Percentiles rank a stretch among this genome's conserved stretches.
phyloP scores from a whole-genome alignment of 2,329 filamentous ascomycete genomes.

The Diaporthe vaccinii region DNA sequence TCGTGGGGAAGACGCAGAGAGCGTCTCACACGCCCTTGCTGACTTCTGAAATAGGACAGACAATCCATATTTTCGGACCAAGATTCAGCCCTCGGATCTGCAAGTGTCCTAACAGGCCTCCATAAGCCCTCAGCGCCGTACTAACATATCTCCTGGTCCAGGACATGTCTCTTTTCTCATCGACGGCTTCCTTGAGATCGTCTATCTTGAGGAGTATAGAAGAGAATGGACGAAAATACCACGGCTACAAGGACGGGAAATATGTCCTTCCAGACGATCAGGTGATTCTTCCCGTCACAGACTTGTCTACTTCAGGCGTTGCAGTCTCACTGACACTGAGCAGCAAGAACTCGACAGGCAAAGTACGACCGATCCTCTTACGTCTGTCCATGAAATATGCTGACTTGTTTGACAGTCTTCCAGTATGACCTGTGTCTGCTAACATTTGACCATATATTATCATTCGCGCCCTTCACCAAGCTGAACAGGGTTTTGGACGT shows the following conservation, averaged over 20 bases:
- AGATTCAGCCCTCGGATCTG: conserved; percentile 50
- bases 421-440: conserved; percentile 56
- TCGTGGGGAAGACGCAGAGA: neutral
- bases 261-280: conserved; percentile 56
- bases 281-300: conserved; percentile 38
- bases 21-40: neutral
- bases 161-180: conserved; percentile 50
- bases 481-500: conserved; percentile 61
- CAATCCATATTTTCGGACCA: conserved; percentile 41
- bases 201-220: conserved; percentile 48
- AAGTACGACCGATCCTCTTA: conserved; percentile 41
- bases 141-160: conserved; percentile 36
- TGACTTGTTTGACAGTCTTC: conserved; percentile 45
- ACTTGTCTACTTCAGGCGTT: neutral
- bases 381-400: neutral
- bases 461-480: conserved; percentile 58
- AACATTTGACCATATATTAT: conserved; percentile 58
- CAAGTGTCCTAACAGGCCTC: conserved; percentile 37
- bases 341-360: conserved; percentile 54
- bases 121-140: neutral
- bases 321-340: conserved; percentile 38
- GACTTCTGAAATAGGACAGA: conserved; percentile 32
- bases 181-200: conserved; percentile 50
- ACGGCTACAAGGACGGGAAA: conserved; percentile 54
- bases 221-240: conserved; percentile 56